Evolutionary conservation across 2,329 filamentous ascomycete species (phyloP).

Genomic region (Chalara sp.): DNA sequence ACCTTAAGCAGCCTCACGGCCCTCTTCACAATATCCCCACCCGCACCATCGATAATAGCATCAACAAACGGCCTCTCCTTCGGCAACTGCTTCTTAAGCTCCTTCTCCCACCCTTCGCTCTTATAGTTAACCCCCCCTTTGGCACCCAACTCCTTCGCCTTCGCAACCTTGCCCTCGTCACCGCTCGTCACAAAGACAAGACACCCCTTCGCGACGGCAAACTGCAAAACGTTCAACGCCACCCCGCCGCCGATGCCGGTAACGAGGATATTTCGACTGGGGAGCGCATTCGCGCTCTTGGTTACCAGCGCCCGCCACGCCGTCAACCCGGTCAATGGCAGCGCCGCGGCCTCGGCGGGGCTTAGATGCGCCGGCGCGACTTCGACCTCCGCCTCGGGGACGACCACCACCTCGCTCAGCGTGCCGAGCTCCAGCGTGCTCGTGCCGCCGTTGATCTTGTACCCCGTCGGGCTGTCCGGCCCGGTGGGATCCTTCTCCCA

Average conservation of each 20-base stretch:
- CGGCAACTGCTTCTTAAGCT: slow-evolving; percentile 57
- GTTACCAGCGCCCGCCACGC: slow-evolving; percentile 80
- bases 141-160: slow-evolving; percentile 67
- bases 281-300: slow-evolving; percentile 60
- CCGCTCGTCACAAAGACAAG: slow-evolving; percentile 40
- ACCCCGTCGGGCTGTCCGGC: slow-evolving; percentile 59
- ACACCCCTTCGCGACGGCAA: slow-evolving; percentile 62
- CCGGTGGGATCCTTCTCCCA: slow-evolving; percentile 69
- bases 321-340: slow-evolving; percentile 81
- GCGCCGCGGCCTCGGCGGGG: slow-evolving; percentile 69
- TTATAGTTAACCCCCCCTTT: slow-evolving; percentile 79
- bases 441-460: slow-evolving; percentile 65
- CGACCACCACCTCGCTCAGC: slow-evolving; percentile 63
- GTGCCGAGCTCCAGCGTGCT: slow-evolving; percentile 60
- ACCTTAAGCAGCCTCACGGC: slow-evolving; percentile 63
- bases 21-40: slow-evolving; percentile 73
- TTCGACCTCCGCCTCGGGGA: slow-evolving; percentile 69
- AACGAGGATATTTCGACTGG: slow-evolving; percentile 70
- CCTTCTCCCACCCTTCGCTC: slow-evolving; percentile 73
- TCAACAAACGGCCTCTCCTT: slow-evolving; percentile 64
- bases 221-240: slow-evolving; percentile 73
- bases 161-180: slow-evolving; percentile 61
- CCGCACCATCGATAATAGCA: slow-evolving; percentile 84
- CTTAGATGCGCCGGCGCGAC: slow-evolving; percentile 66
- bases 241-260: slow-evolving; percentile 94